Evolutionary conservation across 352 stramenopile species (phyloP).

Genomic region (Globisporangium nodosum): DNA sequence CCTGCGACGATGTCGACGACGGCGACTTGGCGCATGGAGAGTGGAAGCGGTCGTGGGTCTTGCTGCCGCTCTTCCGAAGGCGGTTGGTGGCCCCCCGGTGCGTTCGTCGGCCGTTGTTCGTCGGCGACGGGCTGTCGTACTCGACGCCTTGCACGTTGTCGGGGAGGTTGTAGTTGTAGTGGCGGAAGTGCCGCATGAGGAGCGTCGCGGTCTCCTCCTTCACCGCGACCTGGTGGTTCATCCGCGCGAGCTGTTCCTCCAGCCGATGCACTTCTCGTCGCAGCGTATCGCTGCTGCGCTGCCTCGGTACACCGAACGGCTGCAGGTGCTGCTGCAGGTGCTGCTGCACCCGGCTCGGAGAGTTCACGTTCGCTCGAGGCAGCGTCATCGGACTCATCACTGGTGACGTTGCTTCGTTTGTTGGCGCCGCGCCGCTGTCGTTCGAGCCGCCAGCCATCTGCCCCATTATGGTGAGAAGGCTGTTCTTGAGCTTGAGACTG

Average conservation of each 20-base stretch:
- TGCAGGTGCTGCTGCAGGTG: conserved; percentile 12
- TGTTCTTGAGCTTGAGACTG: conserved; percentile 50
- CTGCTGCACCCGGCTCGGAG: background rate
- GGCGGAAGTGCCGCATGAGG: conserved; percentile 58
- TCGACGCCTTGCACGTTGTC: conserved; percentile 43
- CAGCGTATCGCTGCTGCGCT: conserved; percentile 33
- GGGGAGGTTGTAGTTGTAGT: conserved; percentile 82
- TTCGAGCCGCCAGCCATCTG: conserved; percentile 37
- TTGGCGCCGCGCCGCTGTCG: conserved; percentile 12
- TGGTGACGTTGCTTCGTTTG: background rate
- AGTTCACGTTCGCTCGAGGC: background rate
- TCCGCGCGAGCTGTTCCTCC: conserved; percentile 50
- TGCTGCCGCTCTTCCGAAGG: conserved; percentile 9
- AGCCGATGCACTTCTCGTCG: conserved; percentile 52
- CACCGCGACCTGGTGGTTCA: conserved; percentile 55
- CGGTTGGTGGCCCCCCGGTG: conserved; percentile 9
- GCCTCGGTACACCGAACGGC: conserved; percentile 5
- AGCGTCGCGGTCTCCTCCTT: conserved; percentile 61
- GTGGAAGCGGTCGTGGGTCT: conserved; percentile 15
- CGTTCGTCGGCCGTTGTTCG: conserved; percentile 8
- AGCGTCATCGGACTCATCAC: conserved; percentile 2
- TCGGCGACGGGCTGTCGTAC: conserved; percentile 40
- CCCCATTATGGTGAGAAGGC: conserved; percentile 56
- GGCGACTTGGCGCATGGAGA: conserved; percentile 13
- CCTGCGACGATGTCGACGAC: conserved; percentile 18